Percentiles rank a stretch among this genome's conserved stretches.
Conservation (phyloP, 768 basidiomycete genomes). For the Lentinula raphanica region DNA sequence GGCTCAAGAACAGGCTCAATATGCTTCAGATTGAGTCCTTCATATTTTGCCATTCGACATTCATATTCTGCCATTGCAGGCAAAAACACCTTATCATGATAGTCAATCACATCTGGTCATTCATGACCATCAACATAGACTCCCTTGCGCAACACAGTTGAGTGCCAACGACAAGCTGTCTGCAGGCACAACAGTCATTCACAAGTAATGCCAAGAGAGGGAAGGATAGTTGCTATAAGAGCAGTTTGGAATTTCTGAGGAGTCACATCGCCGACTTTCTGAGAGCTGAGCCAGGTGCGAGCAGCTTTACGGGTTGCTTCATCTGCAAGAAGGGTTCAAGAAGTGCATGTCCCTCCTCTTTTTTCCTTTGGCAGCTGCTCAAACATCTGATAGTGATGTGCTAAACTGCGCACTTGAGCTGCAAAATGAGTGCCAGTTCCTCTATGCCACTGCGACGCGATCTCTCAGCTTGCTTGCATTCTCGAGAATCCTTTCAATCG, state of each 20-base stretch:
- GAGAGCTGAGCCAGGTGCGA: constrained; percentile 16
- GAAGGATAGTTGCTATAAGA: constrained; percentile 25
- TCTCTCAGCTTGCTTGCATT: constrained; percentile 16
- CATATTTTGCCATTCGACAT: not conserved
- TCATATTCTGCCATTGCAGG: constrained; percentile 21
- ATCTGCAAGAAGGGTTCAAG: constrained; percentile 17
- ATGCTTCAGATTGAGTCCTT: not conserved
- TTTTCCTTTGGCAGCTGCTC: constrained; percentile 20
- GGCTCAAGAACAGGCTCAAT: not conserved
- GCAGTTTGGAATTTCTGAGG: constrained; percentile 23
- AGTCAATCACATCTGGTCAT: constrained; percentile 27
- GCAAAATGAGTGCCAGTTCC: constrained; percentile 19
- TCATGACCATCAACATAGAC: constrained; percentile 36
- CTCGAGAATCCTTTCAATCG: constrained; percentile 16
- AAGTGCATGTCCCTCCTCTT: constrained; percentile 17
- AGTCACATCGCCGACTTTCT: constrained; percentile 24
- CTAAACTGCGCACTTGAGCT: constrained; percentile 13
- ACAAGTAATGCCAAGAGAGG: constrained; percentile 21
- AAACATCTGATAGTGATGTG: constrained; percentile 21
- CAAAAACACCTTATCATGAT: constrained; percentile 27
- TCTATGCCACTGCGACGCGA: constrained; percentile 19
- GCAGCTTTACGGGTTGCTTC: constrained; percentile 14
- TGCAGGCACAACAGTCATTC: constrained; percentile 20
- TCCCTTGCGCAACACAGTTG: constrained; percentile 24
- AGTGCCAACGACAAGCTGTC: constrained; percentile 33